Evolutionary conservation across 805 yeast genomes (phyloP).

Genomic region (Pichia ethanolica): DNA sequence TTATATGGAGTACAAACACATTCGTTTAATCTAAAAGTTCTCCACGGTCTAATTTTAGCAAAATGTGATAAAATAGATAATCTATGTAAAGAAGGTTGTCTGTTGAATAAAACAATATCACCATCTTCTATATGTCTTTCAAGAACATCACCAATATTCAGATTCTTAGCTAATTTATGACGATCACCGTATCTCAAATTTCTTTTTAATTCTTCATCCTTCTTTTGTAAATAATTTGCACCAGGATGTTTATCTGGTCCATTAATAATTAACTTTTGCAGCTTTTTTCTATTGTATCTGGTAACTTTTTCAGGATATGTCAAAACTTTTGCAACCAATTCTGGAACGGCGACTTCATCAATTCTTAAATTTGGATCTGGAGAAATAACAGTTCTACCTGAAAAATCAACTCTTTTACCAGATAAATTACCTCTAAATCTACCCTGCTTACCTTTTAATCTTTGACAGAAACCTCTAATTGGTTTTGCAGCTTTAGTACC

Average conservation of each 20-base stretch:
- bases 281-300: slow-evolving; percentile 71
- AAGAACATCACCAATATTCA: slow-evolving; percentile 84
- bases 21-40: slow-evolving; percentile 93
- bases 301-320: slow-evolving; percentile 96
- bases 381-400: slow-evolving; percentile 96
- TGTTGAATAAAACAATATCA: slow-evolving; percentile 88
- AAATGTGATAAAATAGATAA: slow-evolving; percentile 90
- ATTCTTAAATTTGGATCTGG: slow-evolving; percentile 95
- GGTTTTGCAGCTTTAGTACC: slow-evolving; percentile 58
- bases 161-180: slow-evolving; percentile 61
- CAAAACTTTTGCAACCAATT: slow-evolving; percentile 87
- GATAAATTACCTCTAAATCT: slow-evolving; percentile 96
- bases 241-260: slow-evolving; percentile 95
- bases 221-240: slow-evolving; percentile 84
- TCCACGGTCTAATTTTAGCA: slow-evolving; percentile 95
- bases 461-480: slow-evolving; percentile 92
- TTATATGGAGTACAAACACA: slow-evolving; percentile 99
- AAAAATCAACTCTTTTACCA: slow-evolving; percentile 97
- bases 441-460: slow-evolving; percentile 97
- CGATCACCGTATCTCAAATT: slow-evolving; percentile 87
- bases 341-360: slow-evolving; percentile 98
- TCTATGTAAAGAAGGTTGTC: slow-evolving; percentile 97
- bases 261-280: slow-evolving; percentile 64
- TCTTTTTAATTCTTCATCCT: slow-evolving; percentile 78
- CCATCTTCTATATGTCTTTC: slow-evolving; percentile 98